Conservation (phyloP, 495 filamentous ascomycete species). For the Xylaria venustula region DNA sequence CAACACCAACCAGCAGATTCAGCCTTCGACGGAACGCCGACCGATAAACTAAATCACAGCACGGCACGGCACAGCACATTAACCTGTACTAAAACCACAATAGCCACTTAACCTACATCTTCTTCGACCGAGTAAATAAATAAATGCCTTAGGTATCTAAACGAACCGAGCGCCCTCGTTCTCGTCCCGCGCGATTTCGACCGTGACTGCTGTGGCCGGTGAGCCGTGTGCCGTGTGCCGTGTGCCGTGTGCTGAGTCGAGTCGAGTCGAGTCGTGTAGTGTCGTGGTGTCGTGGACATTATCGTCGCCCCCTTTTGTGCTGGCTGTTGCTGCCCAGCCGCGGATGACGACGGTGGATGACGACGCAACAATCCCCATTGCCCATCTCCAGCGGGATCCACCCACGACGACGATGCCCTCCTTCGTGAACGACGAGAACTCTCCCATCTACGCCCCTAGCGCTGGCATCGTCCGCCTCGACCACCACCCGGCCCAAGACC, state of each 20-base stretch:
- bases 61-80: neutral
- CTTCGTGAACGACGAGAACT: conserved; percentile 52
- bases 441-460: conserved; percentile 43
- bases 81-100: neutral
- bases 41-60: neutral
- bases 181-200: neutral
- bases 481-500: conserved; percentile 29
- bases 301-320: conserved; percentile 20
- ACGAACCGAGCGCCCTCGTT: neutral
- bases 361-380: neutral
- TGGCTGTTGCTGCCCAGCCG: neutral
- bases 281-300: neutral
- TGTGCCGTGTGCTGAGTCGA: no score
- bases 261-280: no score
- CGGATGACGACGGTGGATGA: conserved; percentile 7
- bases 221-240: neutral
- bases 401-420: conserved; percentile 52
- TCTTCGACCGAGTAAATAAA: neutral
- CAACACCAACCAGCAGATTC: neutral
- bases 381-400: conserved; percentile 12
- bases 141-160: conserved; percentile 5
- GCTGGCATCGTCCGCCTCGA: conserved; percentile 34
- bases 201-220: neutral
- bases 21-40: neutral
- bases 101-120: conserved; percentile 4